Base-by-base conservation (phyloP, 768 basidiomycete genomes). In the Boletus subcaerulescens region DNA sequence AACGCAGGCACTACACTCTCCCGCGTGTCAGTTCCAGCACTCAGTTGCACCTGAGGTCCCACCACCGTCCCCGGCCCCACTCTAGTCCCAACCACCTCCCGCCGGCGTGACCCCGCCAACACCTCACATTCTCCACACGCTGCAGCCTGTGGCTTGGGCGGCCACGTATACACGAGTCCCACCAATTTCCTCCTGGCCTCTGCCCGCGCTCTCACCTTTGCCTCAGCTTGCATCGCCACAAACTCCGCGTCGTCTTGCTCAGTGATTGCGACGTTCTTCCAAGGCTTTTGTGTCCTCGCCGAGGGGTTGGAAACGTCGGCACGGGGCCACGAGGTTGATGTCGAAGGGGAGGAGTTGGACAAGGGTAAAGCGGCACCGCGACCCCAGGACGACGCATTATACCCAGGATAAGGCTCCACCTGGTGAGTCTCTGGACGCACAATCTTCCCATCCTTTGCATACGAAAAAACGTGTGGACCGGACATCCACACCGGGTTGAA, bases 401-500 rank as follows among this genome's bases (percentile, higher is more conserved):
- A 42, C 41, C 50, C 39, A 8, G 45, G 33, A 20, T 38, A 45
- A 3, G 52, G 48, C 26, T 45, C n/a, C 1, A 8, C 6, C 8
- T 4, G 48, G 18, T 38, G 31, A 29, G 31, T 35, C 43, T 52
- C 31, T 2, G 53, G 58, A 32, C 31, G 41, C 10, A 60, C 45
- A 40, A 71, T 33, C 48, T 44, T 63, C 15, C 56, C 68, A 13
- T 63, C 56, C 36, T 60, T 36, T 31, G 61, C 42, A 7, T 64
- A 66, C 8, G 58, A 53, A 43, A 68, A 66, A 7, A 66, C 64
- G 7, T 60, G 36, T 36, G 62, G 60, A 40, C 66, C 60, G 2
- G 60, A 53, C 58, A 57, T 68, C 78, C 82, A 41, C 69, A 76
- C 35, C 56, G 63, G 40, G 59, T 75, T 53, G 70, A 76, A 52